Evolutionary conservation across 2,329 filamentous ascomycete species (phyloP), one percentile per base, ranked within the genome.

Genomic region (Talaromyces sp.): DNA sequence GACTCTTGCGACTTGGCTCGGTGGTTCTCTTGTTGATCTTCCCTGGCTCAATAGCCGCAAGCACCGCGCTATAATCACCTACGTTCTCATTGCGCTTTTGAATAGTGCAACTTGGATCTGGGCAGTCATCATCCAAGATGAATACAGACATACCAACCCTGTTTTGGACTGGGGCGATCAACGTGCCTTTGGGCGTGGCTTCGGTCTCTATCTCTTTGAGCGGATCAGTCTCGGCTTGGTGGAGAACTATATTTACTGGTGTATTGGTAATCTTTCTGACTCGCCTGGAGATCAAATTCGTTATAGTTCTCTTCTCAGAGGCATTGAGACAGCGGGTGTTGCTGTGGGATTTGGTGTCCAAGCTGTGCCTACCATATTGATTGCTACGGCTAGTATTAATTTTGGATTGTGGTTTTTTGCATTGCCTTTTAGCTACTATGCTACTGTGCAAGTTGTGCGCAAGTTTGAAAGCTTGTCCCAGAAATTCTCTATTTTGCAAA

Each of bases 71-170:
- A 54, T 75, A 8, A 52, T 60, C 16, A 74, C 75, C 1, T 80
- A 72, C 53, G 54, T 63, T 17, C 51, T 79, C 6, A 77, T 80
- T 14, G 72, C 75, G 0, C 43, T 67, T 7, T 56, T 79, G 20
- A 77, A 78, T 56, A 75, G 69, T 24, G 68, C 72, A 1, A 77
- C 74, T 0, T 80, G 77, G 77, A 75, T 77, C 13, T 80, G 77
- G 74, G 76, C 73, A 2, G 73, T 78, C 29, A 66, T 75, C 14
- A 72, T 80, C 32, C 77, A 80, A 54, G 73, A 77, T 47, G 75
- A 78, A 52, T 80, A 78, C 63, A 70, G 72, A 4, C 62, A 67
- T n/a, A 76, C 72, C 2, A 59, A 67, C 2, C 77, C 76, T 0
- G 65, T 72, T 2, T 63, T 79, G 14, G 78, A 80, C 57, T 80